phyloP scores from a whole-genome alignment of 2,329 filamentous ascomycete species.

The Lecanicillium sp. region DNA sequence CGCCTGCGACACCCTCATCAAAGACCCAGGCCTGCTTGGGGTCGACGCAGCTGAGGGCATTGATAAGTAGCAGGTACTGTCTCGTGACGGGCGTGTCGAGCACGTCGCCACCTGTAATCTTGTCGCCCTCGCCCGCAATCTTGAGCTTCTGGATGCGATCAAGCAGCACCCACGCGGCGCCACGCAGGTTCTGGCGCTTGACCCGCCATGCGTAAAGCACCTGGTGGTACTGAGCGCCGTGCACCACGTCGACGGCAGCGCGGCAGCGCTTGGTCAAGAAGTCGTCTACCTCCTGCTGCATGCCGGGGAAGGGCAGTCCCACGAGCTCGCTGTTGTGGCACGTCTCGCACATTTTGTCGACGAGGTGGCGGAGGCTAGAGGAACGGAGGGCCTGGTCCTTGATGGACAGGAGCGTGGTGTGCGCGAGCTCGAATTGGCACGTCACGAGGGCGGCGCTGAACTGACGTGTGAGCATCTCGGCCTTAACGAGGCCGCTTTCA shows the following conservation, averaged over 20 bases:
- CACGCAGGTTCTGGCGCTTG: slow-evolving; percentile 77
- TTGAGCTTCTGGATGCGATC: slow-evolving; percentile 59
- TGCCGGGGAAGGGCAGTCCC: slow-evolving; percentile 68
- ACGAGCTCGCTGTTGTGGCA: slow-evolving; percentile 62
- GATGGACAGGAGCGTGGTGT: slow-evolving; percentile 69
- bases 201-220: slow-evolving; percentile 90
- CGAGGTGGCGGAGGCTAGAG: slow-evolving; percentile 63
- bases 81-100: slow-evolving; percentile 61
- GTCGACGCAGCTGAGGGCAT: slow-evolving; percentile 80
- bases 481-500: slow-evolving; percentile 41
- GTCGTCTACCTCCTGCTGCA: slow-evolving; percentile 73
- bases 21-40: slow-evolving; percentile 76
- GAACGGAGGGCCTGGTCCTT: slow-evolving; percentile 65
- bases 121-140: slow-evolving; percentile 52
- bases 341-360: slow-evolving; percentile 64
- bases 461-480: slow-evolving; percentile 73
- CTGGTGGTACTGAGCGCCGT: slow-evolving; percentile 76
- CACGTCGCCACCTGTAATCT: slow-evolving; percentile 47
- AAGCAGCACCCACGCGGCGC: slow-evolving; percentile 58
- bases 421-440: slow-evolving; percentile 75
- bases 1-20: slow-evolving; percentile 25
- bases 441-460: slow-evolving; percentile 78
- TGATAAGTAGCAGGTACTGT: slow-evolving; percentile 87
- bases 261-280: slow-evolving; percentile 68
- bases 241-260: slow-evolving; percentile 58